Evolutionary conservation across 2,329 filamentous ascomycete species (phyloP), one percentile per base, ranked within the genome.

Genomic region (Colletotrichum tanaceti): DNA sequence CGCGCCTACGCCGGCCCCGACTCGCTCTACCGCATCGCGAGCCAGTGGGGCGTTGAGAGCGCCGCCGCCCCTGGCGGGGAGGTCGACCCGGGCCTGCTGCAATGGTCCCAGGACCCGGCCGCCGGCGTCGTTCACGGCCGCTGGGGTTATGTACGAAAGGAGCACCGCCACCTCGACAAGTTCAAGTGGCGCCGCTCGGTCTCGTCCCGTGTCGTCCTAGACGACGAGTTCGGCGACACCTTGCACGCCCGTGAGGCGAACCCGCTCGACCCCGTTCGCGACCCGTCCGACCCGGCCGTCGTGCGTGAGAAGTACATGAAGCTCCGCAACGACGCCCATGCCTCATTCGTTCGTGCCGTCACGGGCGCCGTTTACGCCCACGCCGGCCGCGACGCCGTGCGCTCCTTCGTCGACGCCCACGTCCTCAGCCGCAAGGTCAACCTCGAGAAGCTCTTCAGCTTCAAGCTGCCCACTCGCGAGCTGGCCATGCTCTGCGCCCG

Each of bases 1-100:
- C 90, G 91, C 75, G 94, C 93, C 54, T 98, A 93, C 78, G 87
- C 90, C 54, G 96, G 96, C 5, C 86, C 89, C 6, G 88, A 89
- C 72, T 90, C 94, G 1, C 85, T 98, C 54, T 84, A 90, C 59
- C 84, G 89, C 22, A 87, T 98, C 72, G 89, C 92, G 18, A 84
- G 86, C 71, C 92, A 96, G 81, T 99, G 96, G 96, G 96, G 96
- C 81, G 89, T 98, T 18, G 95, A 98, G 78, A 82, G 85, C 50
- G 95, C 93, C n/a, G 93, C 92, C 13, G 91, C 89, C 22, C 96
- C 96, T 0, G 96, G 95, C 58, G 89, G 89, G 68, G 95, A 98
- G 81, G 94, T 98, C 64, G 96, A 99, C 78, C 91, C 94, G 0
- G 96, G 95, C 6, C 84, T 97, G 62, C 84, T 99, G 70, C 96